These are phyloP conservation scores for Phytophthora capsici DNA, from an alignment of 352 stramenopile species.

Conservation along the genomic window DNA sequence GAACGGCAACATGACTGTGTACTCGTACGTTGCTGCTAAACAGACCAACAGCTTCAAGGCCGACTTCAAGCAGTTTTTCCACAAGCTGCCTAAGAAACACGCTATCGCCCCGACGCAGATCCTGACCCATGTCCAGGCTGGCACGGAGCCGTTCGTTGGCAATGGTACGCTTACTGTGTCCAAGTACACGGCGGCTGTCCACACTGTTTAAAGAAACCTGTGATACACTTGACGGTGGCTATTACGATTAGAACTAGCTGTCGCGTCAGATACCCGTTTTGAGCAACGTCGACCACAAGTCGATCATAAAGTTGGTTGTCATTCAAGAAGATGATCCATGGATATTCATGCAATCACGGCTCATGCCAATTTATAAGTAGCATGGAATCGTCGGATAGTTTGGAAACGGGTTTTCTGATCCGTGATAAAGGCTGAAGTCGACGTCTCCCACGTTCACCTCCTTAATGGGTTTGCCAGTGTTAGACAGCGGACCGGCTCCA, in stretches of 20 bases:
- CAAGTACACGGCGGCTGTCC: constrained; percentile 24
- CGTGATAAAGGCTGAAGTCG: neutral
- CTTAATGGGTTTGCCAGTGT: constrained; percentile 17
- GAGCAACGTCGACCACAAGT: neutral
- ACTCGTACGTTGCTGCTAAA: constrained; percentile 36
- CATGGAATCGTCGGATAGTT: too few species aligned
- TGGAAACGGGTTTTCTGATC: too few species aligned
- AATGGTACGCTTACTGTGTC: constrained; percentile 30
- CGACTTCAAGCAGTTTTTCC: constrained; percentile 37
- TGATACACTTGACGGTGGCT: too few species aligned
- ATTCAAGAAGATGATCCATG: neutral
- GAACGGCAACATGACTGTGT: constrained; percentile 42
- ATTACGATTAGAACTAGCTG: too few species aligned
- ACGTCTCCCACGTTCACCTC: neutral
- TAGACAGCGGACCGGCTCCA: neutral
- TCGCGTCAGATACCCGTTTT: neutral
- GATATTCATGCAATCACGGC: too few species aligned
- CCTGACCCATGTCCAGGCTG: constrained; percentile 24
- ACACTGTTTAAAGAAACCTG: constrained; percentile 2
- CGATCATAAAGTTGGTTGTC: neutral
- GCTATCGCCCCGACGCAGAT: constrained; percentile 22
- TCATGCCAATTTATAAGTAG: too few species aligned
- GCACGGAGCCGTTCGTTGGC: constrained; percentile 32
- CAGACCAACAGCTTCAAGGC: constrained; percentile 31
- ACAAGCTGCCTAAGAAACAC: constrained; percentile 13